Conservation (phyloP, 768 basidiomycete species). For the Termitomyces sp. region DNA sequence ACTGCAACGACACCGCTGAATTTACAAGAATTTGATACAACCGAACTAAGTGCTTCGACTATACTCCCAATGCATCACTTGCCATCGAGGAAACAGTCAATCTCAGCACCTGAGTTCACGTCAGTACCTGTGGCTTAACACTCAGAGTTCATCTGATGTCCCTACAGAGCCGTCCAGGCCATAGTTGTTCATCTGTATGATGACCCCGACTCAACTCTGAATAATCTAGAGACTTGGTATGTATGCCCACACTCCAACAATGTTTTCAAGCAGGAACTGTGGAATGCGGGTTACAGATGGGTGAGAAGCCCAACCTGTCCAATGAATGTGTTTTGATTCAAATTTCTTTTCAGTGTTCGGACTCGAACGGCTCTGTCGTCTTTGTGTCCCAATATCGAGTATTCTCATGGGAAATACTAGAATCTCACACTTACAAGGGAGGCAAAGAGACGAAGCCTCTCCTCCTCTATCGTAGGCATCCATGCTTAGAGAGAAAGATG, state of each 20-base stretch:
- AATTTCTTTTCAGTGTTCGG: not conserved
- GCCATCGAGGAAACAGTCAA: not conserved
- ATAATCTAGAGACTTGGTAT: not conserved
- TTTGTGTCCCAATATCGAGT: not conserved
- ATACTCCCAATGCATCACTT: not conserved
- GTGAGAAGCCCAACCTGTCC: not conserved
- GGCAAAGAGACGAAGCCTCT: not conserved
- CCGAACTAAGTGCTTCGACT: not conserved
- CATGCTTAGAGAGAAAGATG: not conserved
- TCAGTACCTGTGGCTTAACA: not conserved
- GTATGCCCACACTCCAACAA: not conserved
- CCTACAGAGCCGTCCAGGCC: not conserved
- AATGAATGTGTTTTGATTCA: not conserved
- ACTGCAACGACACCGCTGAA: not conserved
- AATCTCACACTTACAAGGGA: not conserved
- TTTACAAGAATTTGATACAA: not conserved
- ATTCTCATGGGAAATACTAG: not conserved
- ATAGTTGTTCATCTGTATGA: not conserved
- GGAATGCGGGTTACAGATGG: conserved; percentile 1
- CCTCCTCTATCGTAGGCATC: not conserved
- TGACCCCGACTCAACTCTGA: not conserved
- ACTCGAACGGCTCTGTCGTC: not conserved
- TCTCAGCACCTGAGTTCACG: not conserved
- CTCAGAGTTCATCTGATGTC: not conserved
- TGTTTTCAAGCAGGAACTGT: not conserved